A percentile compares a stretch with the other conserved stretches of the same genome.
Conservation (phyloP, 257 asterid genomes). For the Paraleonurus japonicus region DNA sequence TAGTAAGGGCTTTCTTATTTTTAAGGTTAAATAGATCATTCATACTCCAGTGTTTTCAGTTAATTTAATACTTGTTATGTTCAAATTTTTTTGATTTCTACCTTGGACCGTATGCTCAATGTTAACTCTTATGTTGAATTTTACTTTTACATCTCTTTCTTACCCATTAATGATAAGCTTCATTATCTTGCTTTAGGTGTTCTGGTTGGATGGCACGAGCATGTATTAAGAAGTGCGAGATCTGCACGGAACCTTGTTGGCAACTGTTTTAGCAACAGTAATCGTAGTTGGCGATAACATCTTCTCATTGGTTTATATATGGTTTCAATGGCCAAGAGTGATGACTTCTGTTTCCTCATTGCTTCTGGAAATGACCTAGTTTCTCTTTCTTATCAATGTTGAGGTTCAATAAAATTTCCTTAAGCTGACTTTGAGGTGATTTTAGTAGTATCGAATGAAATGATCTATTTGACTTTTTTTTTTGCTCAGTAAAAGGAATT, state of each 20-base stretch:
- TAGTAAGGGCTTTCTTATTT: background rate
- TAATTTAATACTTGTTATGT: background rate
- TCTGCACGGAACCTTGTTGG: background rate
- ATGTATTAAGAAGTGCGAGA: background rate
- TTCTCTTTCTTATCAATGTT: background rate
- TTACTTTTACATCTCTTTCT: background rate
- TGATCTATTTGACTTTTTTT: background rate
- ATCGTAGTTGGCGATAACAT: background rate
- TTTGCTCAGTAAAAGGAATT: no score
- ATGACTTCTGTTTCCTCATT: background rate
- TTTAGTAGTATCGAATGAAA: background rate
- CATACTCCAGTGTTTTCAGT: background rate
- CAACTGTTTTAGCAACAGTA: background rate
- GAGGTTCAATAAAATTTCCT: slow-evolving; percentile 2
- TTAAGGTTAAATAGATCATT: background rate
- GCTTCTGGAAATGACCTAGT: slow-evolving; percentile 8
- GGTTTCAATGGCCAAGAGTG: background rate
- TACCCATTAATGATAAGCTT: slow-evolving; percentile 1
- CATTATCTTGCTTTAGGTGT: slow-evolving; percentile 27
- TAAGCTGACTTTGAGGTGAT: slow-evolving; percentile 1
- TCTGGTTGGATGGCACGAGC: slow-evolving; percentile 9
- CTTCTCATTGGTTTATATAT: background rate
- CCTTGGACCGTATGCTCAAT: background rate
- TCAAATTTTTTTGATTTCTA: background rate
- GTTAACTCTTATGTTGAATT: background rate